Evolutionary conservation across 1,284 basidiomycete genomes (phyloP).

Genomic region (Marasmius tenuissimus): DNA sequence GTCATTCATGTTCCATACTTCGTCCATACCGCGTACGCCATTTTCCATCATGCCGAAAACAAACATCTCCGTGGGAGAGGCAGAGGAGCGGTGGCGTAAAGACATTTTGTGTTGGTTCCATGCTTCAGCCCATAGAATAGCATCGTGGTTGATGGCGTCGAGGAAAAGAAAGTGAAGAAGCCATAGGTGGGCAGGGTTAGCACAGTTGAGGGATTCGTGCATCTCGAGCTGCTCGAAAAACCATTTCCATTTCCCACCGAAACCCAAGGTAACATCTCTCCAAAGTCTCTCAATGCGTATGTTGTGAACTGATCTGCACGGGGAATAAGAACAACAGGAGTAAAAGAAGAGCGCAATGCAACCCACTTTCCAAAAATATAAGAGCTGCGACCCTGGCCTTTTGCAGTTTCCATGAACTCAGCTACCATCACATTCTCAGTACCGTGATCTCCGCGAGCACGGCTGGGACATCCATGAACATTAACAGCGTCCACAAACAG

Average conservation of each 20-base stretch:
- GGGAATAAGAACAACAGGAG: too few species aligned
- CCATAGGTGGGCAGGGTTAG: conserved; percentile 5
- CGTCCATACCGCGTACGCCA: not conserved
- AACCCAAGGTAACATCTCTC: conserved; percentile 5
- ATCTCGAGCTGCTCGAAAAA: conserved; percentile 4
- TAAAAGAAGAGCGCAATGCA: too few species aligned
- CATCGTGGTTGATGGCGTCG: conserved; percentile 5
- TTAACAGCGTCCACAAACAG: conserved; percentile 21
- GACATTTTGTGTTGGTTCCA: conserved; percentile 9
- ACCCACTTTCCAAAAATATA: conserved; percentile 33
- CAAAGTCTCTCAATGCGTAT: conserved; percentile 10
- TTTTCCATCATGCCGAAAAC: conserved; percentile 6
- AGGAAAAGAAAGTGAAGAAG: conserved; percentile 11
- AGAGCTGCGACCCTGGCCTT: conserved; percentile 25
- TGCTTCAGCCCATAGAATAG: not conserved
- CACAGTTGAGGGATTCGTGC: not conserved
- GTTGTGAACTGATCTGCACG: conserved; percentile 8
- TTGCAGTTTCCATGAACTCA: conserved; percentile 23
- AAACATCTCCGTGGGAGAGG: too few species aligned
- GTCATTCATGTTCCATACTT: not conserved
- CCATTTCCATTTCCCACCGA: conserved; percentile 6
- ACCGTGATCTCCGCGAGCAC: conserved; percentile 31
- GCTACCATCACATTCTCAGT: conserved; percentile 30
- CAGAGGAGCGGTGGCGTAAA: too few species aligned
- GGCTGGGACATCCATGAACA: conserved; percentile 24